Base-by-base conservation (phyloP, 768 basidiomycete genomes). In the Lyophyllum semitale region DNA sequence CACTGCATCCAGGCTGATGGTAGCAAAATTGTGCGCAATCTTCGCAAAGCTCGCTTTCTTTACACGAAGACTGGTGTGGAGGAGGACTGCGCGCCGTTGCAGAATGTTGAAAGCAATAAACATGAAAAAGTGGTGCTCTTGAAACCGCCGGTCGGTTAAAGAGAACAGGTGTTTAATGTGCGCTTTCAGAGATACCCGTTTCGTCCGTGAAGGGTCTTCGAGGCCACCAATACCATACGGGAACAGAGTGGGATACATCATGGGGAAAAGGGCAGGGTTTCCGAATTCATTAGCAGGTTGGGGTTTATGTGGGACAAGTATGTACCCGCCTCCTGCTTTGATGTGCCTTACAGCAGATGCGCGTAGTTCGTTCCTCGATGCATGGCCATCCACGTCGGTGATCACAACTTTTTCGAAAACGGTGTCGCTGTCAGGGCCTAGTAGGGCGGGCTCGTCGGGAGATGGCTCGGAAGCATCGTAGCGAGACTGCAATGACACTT, bases 151-250 rank as follows among this genome's bases (percentile, higher is more conserved):
- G 57, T 78, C 75, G 1, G 45, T 1, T 0, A 77, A 30, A 8
- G 25, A 44, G 8, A 77, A 65, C 1, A 73, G 51, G 57, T 78
- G 70, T 25, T 63, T 61, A 0, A 71, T 63, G 17, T 79, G 77
- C 0, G 59, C 37, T 46, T 72, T 65, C 25, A 78, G 45, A 4
- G 69, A 70, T 0, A 78, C 15, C 0, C 29, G 2, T 0, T 18
- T 13, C 0, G 1, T 26, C 0, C 73, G 45, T 13, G 32, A 12
- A 0, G 4, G 9, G 48, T 80, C 63, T 53, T 79, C 71, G 49
- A 75, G 72, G 0, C 77, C 78, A 2, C 78, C 76, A 15, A 72
- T 53, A 0, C 79, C 76, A 62, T 71, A 79, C 0, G 77, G 78
- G 62, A 71, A 49, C 11, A 55, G 26, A 20, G 54, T 55, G 12